Base-by-base conservation (phyloP, 495 filamentous ascomycete genomes). In the Aspergillus campestris region DNA sequence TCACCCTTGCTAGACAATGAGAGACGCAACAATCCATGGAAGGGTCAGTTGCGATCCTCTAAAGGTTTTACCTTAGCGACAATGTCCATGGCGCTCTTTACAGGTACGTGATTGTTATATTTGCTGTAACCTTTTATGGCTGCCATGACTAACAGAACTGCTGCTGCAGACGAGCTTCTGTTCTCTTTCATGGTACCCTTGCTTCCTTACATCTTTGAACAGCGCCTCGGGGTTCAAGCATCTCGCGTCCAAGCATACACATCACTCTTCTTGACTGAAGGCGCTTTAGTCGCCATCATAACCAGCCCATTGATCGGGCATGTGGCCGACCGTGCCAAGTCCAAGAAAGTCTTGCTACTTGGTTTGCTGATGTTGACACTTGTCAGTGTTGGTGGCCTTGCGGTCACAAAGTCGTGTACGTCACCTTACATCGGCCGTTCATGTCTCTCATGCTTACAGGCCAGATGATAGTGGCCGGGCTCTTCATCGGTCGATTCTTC, bases 401-500 rank as follows among this genome's bases (percentile, higher is more conserved):
- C 59, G 1, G 33, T 53, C 8, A 55, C 55, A n/a, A 45, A 37
- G 1, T 42, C 43, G 7, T 38, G 52, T 56, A 45, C 0, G 60
- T 51, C 12, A 31, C 11, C 29, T 32, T 30, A 5, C 10, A 30
- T 36, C 7, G 10, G 11, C 10, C 15, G 33, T 34, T 49, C 9
- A 15, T 15, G 28, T 14, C 43, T 0, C 40, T 54, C 8, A 30
- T 43, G 24, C 11, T 50, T 36, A 48, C 31, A 14, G 37, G 44
- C 8, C 7, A 42, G n/a, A 28, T 45, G n/a, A 18, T 34, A 66
- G 62, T 66, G 34, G 1, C 31, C 2, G 44, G 49, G 7, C 40
- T 66, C 1, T 53, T 66, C 15, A 39, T 56, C 29, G 59, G 58
- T 7, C 63, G 60, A 1, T 44, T 58, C 12, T 53, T 66, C 15